Base-by-base conservation (phyloP, 208 protist genomes). In the Trypanosomatidae sp. region DNA sequence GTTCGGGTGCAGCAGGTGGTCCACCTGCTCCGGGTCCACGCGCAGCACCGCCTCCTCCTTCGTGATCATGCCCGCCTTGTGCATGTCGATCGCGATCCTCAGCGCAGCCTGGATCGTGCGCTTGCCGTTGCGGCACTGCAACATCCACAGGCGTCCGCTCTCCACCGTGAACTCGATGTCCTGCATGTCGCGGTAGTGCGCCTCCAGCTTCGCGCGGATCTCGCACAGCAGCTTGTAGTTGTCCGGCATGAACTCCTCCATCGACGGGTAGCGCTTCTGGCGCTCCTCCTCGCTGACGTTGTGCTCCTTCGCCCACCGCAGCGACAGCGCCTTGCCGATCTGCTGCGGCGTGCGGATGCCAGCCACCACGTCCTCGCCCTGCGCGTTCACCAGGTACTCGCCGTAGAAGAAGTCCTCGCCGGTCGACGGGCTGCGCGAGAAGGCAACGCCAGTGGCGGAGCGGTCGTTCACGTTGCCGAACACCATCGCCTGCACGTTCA, bases 101-200 rank as follows among this genome's bases (percentile, higher is more conserved):
- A 99, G 82, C 49, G 95, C 89, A 30, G 97, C 96, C 55, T 88
- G 81, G 60, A 91, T 98, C 43, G 94, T 98, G 69, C 95, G 87
- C 88, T 99, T 99, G 69, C 95, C 97, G 60, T 82, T 94, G 71
- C 97, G 89, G 75, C 90, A 96, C 85, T 99, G 97, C 47, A 99
- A 87, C 87, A 99, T 93, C 90, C 90, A 99, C 56, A 99, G 90
- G 66, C 93, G 92, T 52, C 92, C 87, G 62, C 95, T 81, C 75
- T 99, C 89, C 47, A 99, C 97, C 41, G 97, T 99, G 91, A 99
- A 99, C 85, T 99, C 97, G 73, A 99, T 92, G 74, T 99, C 97
- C 84, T 98, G 94, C 93, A 99, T 98, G 78, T 99, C 97, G 43
- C 85, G 90, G 85, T 95, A 99, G 87, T 98, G 90, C 43, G 77